Evolutionary conservation across 768 basidiomycete genomes (phyloP).

Genomic region (Nidularia pulvinata): DNA sequence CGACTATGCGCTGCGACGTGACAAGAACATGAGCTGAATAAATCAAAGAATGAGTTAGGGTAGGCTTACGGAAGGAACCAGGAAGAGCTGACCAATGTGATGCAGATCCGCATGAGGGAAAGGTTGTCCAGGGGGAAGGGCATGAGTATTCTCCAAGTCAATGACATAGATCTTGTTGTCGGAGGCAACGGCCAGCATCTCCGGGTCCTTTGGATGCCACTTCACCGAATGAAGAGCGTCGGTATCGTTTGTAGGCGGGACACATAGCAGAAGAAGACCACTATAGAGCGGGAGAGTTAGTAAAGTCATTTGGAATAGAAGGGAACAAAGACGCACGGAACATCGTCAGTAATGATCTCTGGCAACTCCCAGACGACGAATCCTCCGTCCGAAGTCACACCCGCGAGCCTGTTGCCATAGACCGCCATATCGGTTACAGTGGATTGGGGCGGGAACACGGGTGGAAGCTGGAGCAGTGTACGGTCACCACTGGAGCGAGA

Average conservation of each 20-base stretch:
- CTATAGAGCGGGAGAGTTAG: conserved; percentile 27
- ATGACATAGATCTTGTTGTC: conserved; percentile 75
- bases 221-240: conserved; percentile 81
- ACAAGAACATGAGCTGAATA: conserved; percentile 3
- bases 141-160: conserved; percentile 64
- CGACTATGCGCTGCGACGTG: conserved; percentile 62
- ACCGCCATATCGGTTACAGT: conserved; percentile 88
- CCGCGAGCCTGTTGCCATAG: conserved; percentile 78
- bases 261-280: conserved; percentile 67
- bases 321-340: conserved; percentile 56
- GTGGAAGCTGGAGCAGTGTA: conserved; percentile 76
- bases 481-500: conserved; percentile 88
- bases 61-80: conserved; percentile 64
- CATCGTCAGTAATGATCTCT: conserved; percentile 82
- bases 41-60: background rate
- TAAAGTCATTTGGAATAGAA: conserved; percentile 1
- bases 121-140: conserved; percentile 57
- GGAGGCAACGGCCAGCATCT: conserved; percentile 83
- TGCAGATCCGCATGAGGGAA: conserved; percentile 69
- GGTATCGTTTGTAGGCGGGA: conserved; percentile 56
- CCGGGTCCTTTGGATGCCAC: conserved; percentile 85
- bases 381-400: conserved; percentile 86
- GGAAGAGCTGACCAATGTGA: conserved; percentile 68
- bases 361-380: conserved; percentile 91
- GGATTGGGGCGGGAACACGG: conserved; percentile 56